phyloP scores from a whole-genome alignment of 441 rosid genomes.

The Brassica hybrid region DNA sequence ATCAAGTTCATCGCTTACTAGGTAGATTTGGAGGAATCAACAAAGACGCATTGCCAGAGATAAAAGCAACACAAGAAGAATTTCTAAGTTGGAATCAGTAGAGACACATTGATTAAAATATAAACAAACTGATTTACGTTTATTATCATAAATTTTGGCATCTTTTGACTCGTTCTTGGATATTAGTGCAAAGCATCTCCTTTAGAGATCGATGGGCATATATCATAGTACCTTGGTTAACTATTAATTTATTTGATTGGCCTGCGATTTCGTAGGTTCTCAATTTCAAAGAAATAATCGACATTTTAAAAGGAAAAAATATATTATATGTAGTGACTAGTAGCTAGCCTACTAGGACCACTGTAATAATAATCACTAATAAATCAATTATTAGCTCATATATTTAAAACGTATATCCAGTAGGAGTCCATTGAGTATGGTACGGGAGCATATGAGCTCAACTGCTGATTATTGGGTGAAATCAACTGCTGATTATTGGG shows the following conservation, averaged over 20 bases:
- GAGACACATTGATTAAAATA: constrained; percentile 3
- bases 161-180: constrained; percentile 31
- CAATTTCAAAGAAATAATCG: constrained; percentile 6
- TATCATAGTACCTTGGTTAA: constrained; percentile 3
- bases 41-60: constrained; percentile 9
- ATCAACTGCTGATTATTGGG: too few species aligned
- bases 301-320: not conserved
- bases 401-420: constrained; percentile 2
- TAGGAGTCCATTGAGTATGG: constrained; percentile 23
- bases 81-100: too few species aligned
- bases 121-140: not conserved
- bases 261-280: constrained; percentile 27
- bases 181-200: constrained; percentile 37
- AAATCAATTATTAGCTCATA: constrained; percentile 9
- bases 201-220: constrained; percentile 29
- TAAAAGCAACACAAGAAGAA: too few species aligned
- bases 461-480: constrained; percentile 7
- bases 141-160: constrained; percentile 27
- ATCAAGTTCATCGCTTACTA: constrained; percentile 1
- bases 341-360: constrained; percentile 32
- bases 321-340: not conserved
- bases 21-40: not conserved
- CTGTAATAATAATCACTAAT: constrained; percentile 28
- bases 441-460: constrained; percentile 8
- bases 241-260: constrained; percentile 13